Evolutionary conservation across 305 asterid genomes (phyloP).

Genomic region (Rubia tinctorum): DNA sequence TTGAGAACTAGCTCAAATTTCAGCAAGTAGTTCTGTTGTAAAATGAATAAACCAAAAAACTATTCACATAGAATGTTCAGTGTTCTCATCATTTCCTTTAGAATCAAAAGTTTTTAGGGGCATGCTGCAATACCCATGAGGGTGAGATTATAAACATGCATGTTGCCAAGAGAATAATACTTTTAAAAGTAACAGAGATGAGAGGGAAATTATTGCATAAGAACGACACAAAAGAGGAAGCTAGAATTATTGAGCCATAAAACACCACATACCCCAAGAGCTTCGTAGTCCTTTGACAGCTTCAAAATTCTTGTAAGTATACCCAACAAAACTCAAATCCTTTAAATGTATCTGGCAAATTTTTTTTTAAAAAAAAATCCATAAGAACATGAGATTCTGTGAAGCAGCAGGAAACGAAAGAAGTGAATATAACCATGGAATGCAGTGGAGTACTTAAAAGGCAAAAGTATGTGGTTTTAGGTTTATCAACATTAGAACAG

Average conservation of each 20-base stretch:
- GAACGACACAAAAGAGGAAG: background rate
- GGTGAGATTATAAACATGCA: background rate
- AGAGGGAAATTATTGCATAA: background rate
- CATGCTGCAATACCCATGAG: background rate
- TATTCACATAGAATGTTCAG: too few species aligned
- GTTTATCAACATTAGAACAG: background rate
- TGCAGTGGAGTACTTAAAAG: background rate
- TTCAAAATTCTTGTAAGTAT: slow-evolving; percentile 73
- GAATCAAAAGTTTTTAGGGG: background rate
- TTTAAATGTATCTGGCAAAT: slow-evolving; percentile 47
- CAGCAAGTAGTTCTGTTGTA: too few species aligned
- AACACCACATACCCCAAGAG: slow-evolving; percentile 34
- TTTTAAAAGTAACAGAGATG: background rate
- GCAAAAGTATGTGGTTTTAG: background rate
- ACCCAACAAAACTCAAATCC: slow-evolving; percentile 79
- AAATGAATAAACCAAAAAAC: too few species aligned
- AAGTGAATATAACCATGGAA: background rate
- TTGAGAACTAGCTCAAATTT: too few species aligned
- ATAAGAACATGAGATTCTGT: slow-evolving; percentile 8
- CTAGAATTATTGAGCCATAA: slow-evolving; percentile 6
- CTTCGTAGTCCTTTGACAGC: slow-evolving; percentile 51
- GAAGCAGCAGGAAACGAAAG: background rate
- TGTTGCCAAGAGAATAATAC: slow-evolving; percentile 2
- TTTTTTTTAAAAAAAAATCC: slow-evolving; percentile 7
- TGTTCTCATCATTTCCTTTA: background rate